Evolutionary conservation across 176 grass and related monocot genomes (phyloP), one percentile per base, ranked within the genome.

Genomic region (Oryza rufipogon): DNA sequence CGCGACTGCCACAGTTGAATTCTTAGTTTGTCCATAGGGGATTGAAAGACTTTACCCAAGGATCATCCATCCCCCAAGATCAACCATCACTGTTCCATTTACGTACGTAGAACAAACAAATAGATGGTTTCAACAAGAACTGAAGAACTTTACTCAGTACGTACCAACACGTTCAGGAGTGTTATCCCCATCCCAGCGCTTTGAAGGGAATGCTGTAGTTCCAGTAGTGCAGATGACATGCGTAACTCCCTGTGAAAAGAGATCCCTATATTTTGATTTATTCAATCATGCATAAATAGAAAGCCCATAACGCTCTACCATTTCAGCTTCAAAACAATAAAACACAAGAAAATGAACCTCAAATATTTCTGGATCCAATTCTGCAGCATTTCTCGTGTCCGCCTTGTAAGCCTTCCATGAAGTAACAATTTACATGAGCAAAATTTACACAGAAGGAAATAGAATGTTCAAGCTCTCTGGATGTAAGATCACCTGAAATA

Each of bases 131-230:
- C 39, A 41, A 41, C 8, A 41, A 41, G 7, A 41, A 85, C 23
- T 58, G 26, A 9, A 88, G 66, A 81, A 88, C 68, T 7, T 61
- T 60, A 77, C 20, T 71, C 48, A 46, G 44, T 36, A 81, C 91
- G 1, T 89, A 95, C 92, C 96, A 80, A 98, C 82, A 88, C 80
- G 87, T 92, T 98, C 92, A 73, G 96, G 93, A 46, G 96, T 98
- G 63, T 98, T 98, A 84, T 98, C 93, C 48, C 96, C 96, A 71
- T 93, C 89, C 96, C 96, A 98, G 26, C 96, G 92, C 71, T 86
- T 98, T 49, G 96, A 98, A n/a, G 96, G 96, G 81, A 98, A 98
- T 88, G 96, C 93, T 61, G 96, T 98, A 80, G 93, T 98, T 81
- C 96, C 93, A 85, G 93, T 98, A 73, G 87, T 93, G 84, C 96